phyloP scores from a whole-genome alignment of 352 stramenopile genomes.

The Phytophthora pistaciae region DNA sequence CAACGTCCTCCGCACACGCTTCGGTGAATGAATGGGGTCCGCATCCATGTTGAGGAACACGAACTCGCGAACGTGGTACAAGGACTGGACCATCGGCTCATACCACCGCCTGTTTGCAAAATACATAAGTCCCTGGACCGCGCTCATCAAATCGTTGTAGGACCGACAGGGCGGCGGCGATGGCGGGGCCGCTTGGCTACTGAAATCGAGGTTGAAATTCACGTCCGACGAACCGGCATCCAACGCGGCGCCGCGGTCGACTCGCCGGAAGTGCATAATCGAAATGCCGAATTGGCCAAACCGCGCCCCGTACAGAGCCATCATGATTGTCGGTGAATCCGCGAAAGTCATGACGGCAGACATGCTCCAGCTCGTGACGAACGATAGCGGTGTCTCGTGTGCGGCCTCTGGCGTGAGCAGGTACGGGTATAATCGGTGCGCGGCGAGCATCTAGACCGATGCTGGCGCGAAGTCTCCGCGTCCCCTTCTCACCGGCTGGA shows the following conservation, averaged over 20 bases:
- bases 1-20: too few species aligned
- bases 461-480: not conserved
- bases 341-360: not conserved
- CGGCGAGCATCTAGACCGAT: not conserved
- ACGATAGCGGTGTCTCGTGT: not conserved
- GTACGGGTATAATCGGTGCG: not conserved
- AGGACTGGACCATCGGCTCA: not conserved
- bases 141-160: not conserved
- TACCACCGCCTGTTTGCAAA: not conserved
- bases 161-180: not conserved
- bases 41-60: too few species aligned
- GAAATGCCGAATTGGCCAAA: not conserved
- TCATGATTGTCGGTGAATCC: not conserved
- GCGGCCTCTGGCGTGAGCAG: not conserved
- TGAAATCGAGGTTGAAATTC: not conserved
- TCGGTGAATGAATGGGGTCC: too few species aligned
- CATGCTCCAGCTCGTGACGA: not conserved
- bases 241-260: not conserved
- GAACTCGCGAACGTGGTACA: not conserved
- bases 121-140: not conserved
- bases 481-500: not conserved
- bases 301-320: not conserved
- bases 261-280: not conserved
- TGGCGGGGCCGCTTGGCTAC: not conserved
- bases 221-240: not conserved